Base-by-base conservation (phyloP, 805 yeast species). In the Kuraishia ogatae region DNA sequence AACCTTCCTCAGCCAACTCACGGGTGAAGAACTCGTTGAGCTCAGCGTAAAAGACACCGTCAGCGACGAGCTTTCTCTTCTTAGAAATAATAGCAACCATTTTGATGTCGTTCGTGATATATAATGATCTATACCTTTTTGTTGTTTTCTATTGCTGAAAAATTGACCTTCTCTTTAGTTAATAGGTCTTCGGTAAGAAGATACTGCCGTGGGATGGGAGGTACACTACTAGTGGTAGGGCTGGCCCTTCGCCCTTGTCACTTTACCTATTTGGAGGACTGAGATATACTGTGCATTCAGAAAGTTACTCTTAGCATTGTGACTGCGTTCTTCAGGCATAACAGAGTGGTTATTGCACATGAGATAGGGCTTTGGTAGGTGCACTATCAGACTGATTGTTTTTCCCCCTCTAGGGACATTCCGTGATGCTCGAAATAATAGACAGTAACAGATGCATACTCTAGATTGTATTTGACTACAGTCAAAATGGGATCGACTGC, bases 21-120 rank as follows among this genome's bases (percentile, higher is more conserved):
- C 99, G 93, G 85, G 97, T 90, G 91, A 94, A 94, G 94, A 94
- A 94, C 84, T 94, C 99, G 86, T 94, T 94, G 75, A 94, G 83
- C 84, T 94, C 99, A 79, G 99, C 99, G 96, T 87, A 94, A 86
- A 94, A 90, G 73, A 94, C 99, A 89, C 99, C 99, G 85, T 94
- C 99, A 80, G 97, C 97, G 76, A 94, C 98, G 75, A 92, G 88
- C 92, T 92, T 92, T 89, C 97, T 92, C 84, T 90, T 93, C 83
- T 90, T 89, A 74, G 98, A 93, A 78, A 92, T 87, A 73, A 80
- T 74, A 57, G 68, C 66, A 63, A 63, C 72, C 71, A 69, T 67
- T 61, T 67, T 57, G 29, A 35, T 47, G n/a, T 15, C 13, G 43
- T 35, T 35, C 17, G 13, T 15, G 43, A 35, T 35, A 35, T 35